Conservation (phyloP, 2,329 filamentous ascomycete genomes). For the Hypoxylon sp. region DNA sequence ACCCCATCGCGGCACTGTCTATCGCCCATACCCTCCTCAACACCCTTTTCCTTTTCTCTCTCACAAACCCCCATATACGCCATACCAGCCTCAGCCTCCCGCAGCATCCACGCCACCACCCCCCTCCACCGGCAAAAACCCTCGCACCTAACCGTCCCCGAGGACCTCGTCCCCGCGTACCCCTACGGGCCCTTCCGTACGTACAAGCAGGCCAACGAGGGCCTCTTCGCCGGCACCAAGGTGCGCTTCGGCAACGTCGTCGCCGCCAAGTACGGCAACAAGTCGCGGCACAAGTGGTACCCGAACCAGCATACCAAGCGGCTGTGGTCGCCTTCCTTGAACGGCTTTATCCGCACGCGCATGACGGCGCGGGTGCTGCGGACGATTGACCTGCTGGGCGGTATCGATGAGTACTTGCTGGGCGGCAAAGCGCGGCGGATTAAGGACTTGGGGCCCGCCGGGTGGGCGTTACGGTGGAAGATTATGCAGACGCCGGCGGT, state of each 20-base stretch:
- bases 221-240: constrained; percentile 76
- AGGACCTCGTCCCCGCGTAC: constrained; percentile 68
- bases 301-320: constrained; percentile 79
- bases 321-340: constrained; percentile 73
- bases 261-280: constrained; percentile 73
- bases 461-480: constrained; percentile 90
- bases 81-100: constrained; percentile 16
- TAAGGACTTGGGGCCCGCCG: constrained; percentile 87
- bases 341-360: constrained; percentile 72
- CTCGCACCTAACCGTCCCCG: constrained; percentile 55
- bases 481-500: constrained; percentile 82
- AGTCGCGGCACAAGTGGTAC: constrained; percentile 78
- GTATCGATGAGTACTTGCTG: constrained; percentile 90
- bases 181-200: constrained; percentile 76
- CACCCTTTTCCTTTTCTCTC: constrained; percentile 10
- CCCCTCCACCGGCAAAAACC: constrained; percentile 44
- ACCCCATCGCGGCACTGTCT: constrained; percentile 19
- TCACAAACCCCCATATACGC: constrained; percentile 4
- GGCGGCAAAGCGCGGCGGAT: constrained; percentile 82
- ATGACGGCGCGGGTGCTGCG: constrained; percentile 77
- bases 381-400: constrained; percentile 85
- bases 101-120: constrained; percentile 45
- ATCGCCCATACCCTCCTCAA: constrained; percentile 5
- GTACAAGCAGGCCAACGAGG: constrained; percentile 84
- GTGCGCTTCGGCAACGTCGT: constrained; percentile 86